Evolutionary conservation across 352 stramenopile species (phyloP).

Genomic region (Globisporangium rhizosaccharum): DNA sequence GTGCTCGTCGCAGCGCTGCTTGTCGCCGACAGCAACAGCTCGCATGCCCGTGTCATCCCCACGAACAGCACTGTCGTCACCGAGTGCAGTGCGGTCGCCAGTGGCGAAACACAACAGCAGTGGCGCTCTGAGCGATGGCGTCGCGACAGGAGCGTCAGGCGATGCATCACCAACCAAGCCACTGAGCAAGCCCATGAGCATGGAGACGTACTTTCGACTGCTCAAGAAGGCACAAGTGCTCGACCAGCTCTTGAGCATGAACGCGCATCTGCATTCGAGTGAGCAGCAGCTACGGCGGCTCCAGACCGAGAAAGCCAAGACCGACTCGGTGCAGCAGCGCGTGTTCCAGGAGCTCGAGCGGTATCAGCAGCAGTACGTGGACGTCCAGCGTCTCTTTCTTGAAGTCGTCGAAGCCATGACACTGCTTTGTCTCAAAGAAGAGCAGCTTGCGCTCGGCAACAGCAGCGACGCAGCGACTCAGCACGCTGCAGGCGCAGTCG

Average conservation of each 20-base stretch:
- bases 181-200: constrained; percentile 23
- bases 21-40: constrained; percentile 8
- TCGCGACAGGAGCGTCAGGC: background rate
- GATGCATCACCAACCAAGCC: background rate
- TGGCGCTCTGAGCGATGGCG: background rate
- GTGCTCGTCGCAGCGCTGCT: constrained; percentile 29
- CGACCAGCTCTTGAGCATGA: constrained; percentile 43
- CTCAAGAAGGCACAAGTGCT: constrained; percentile 67
- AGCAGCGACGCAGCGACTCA: constrained; percentile 7
- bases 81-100: background rate
- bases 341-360: constrained; percentile 47
- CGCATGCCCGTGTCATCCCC: background rate
- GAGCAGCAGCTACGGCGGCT: constrained; percentile 40
- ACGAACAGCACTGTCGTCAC: background rate
- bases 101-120: background rate
- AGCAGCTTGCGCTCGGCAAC: constrained; percentile 23
- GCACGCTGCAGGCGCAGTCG: constrained; percentile 16
- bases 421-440: constrained; percentile 29
- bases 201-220: constrained; percentile 59
- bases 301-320: constrained; percentile 36
- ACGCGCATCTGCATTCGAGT: constrained; percentile 28
- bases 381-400: constrained; percentile 47
- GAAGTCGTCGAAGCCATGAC: constrained; percentile 47
- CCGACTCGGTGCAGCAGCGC: constrained; percentile 42
- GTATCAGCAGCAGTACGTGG: constrained; percentile 45